phyloP scores from a whole-genome alignment of 345 rosid genomes.

The Rhodamnia rubescens region DNA sequence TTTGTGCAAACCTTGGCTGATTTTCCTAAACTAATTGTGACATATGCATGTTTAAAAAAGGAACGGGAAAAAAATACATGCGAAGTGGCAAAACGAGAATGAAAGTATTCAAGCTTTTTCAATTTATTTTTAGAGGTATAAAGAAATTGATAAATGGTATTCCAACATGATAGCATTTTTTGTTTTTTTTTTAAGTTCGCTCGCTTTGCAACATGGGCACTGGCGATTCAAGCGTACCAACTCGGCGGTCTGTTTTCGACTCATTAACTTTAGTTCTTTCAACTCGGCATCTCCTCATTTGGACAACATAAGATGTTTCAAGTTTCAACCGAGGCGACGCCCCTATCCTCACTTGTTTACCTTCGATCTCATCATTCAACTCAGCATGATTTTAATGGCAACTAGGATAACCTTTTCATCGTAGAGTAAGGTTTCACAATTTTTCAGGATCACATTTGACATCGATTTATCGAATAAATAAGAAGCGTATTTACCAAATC shows the following conservation, averaged over 20 bases:
- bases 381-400: background rate
- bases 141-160: background rate
- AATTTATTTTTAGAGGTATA: background rate
- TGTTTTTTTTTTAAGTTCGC: background rate
- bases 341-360: background rate
- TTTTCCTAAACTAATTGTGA: background rate
- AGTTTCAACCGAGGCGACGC: background rate
- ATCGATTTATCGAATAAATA: background rate
- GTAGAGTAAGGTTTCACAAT: background rate
- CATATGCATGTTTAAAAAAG: background rate
- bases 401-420: background rate
- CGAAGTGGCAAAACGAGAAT: background rate
- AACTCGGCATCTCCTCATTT: background rate
- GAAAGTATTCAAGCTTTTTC: background rate
- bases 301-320: background rate
- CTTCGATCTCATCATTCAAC: background rate
- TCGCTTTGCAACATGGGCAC: background rate
- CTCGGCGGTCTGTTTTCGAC: background rate
- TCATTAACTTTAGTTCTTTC: background rate
- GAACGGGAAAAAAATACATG: background rate
- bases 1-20: background rate
- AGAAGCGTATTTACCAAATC: accelerated
- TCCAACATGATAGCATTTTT: background rate
- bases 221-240: background rate
- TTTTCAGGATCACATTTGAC: background rate